Percentiles rank a stretch among this genome's conserved stretches.
phyloP scores from a whole-genome alignment of 2,329 filamentous ascomycete species.

The Triangularia setosa region DNA sequence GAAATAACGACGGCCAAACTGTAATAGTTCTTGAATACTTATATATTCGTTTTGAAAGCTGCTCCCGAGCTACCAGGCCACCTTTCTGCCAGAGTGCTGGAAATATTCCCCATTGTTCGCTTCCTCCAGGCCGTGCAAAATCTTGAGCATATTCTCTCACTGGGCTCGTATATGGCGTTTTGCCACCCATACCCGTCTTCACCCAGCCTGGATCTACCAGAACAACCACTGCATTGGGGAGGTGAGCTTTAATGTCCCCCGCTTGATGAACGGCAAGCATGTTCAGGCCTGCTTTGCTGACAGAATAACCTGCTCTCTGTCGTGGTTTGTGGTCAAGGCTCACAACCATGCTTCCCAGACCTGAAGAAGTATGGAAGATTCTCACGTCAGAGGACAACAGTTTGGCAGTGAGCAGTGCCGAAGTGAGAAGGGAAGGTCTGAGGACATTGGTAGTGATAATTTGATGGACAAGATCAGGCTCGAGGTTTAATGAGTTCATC shows the following conservation, averaged over 20 bases:
- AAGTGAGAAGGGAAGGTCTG: slow-evolving; percentile 43
- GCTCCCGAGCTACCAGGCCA: slow-evolving; percentile 25
- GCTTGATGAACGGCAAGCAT: slow-evolving; percentile 30
- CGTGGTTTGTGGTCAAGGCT: slow-evolving; percentile 31
- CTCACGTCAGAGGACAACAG: slow-evolving; percentile 28
- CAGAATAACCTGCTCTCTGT: slow-evolving; percentile 32
- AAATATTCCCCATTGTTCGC: slow-evolving; percentile 32
- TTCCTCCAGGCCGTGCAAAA: slow-evolving; percentile 67
- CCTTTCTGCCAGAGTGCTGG: slow-evolving; percentile 20
- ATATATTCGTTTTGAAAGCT: neutral
- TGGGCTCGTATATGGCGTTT: slow-evolving; percentile 27
- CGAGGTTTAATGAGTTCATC: slow-evolving; percentile 38
- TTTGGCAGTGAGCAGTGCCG: slow-evolving; percentile 33
- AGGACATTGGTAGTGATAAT: slow-evolving; percentile 44
- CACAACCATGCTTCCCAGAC: slow-evolving; percentile 34
- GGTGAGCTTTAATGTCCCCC: slow-evolving; percentile 25
- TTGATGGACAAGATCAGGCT: slow-evolving; percentile 33
- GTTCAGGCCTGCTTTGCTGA: slow-evolving; percentile 34
- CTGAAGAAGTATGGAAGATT: slow-evolving; percentile 41
- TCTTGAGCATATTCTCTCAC: slow-evolving; percentile 60
- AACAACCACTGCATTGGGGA: slow-evolving; percentile 29
- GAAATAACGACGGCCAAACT: neutral
- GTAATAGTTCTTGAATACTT: neutral
- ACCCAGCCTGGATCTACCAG: slow-evolving; percentile 35
- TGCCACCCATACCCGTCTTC: slow-evolving; percentile 33